Evolutionary conservation across 1,139 yeast genomes (phyloP), one percentile per base, ranked within the genome.

Genomic region (Zygotorulaspora mrakii): DNA sequence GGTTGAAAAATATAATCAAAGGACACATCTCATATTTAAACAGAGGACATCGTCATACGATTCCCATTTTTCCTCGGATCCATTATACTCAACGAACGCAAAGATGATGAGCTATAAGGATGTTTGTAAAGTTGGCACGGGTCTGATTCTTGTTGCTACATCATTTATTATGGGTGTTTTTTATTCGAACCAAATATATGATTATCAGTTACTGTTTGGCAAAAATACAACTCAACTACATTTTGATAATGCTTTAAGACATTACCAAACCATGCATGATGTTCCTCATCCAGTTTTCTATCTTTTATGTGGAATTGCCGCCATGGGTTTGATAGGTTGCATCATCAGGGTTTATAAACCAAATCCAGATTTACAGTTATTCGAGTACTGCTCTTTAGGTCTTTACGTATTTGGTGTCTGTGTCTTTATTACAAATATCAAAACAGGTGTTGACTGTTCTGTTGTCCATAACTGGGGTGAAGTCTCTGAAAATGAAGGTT

Each of bases 401-500:
- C 71, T 86, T 47, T 76, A 76, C 57, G 80, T 88, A 64, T 68
- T 80, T 31, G 83, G 82, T 8, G 67, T 85, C 37, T 78, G 89
- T 53, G 76, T 89, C 54, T 91, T 88, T 66, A 70, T 88, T 57
- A 83, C 95, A 54, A 91, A 91, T 66, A 70, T 91, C 52, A 76
- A 89, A 62, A 77, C 85, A 39, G 98, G 98, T 37, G 71, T 82
- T 37, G 74, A 75, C 53, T 77, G 94, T 38, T 77, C 87, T 45
- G 56, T 76, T 21, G 65, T 74, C 44, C 88, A 89, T 33, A 70
- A 77, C 46, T 91, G 97, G 96, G 97, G 96, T 48, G 97, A 91
- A 40, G 95, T 91, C 39, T 87, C 85, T 55, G 78, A 75, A 62
- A 70, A 72, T 47, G 87, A 95, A 20, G 97, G 97, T 17, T 67